Evolutionary conservation across 2,329 filamentous ascomycete genomes (phyloP).

Genomic region (Neonectria ditissima): DNA sequence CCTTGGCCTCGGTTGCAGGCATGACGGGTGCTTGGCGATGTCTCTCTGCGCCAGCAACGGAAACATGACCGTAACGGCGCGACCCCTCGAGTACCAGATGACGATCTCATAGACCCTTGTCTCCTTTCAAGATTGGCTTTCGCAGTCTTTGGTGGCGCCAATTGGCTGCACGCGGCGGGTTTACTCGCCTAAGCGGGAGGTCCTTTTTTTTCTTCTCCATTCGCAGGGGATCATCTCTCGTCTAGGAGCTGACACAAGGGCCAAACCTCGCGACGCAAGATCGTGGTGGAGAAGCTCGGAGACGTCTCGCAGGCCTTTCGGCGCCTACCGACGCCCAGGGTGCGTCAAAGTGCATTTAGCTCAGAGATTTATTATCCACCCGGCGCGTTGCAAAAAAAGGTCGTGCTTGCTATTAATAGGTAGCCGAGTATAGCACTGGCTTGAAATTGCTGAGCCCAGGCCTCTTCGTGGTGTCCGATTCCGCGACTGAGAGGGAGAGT

Average conservation of each 20-base stretch:
- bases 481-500: neutral
- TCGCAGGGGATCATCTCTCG: no score
- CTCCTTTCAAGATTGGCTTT: neutral
- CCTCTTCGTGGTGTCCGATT: neutral
- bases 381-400: neutral
- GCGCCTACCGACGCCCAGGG: constrained; percentile 21
- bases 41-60: constrained; percentile 4
- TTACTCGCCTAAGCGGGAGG: neutral
- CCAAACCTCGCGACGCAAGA: constrained; percentile 30
- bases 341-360: constrained; percentile 14
- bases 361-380: constrained; percentile 1
- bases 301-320: constrained; percentile 15
- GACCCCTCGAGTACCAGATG: constrained; percentile 19
- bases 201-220: no score
- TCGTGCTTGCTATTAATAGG: constrained; percentile 1
- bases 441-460: neutral
- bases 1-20: neutral
- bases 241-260: constrained; percentile 36
- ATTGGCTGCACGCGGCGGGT: neutral
- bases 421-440: neutral
- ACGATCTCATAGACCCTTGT: neutral
- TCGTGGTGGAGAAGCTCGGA: constrained; percentile 20
- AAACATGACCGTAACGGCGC: constrained; percentile 10
- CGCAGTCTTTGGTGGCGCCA: neutral
- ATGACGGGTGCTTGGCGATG: constrained; percentile 6